These are phyloP conservation scores for Talaromyces verruculosus DNA, from an alignment of 2,329 filamentous ascomycete species.

Conservation along the genomic window DNA sequence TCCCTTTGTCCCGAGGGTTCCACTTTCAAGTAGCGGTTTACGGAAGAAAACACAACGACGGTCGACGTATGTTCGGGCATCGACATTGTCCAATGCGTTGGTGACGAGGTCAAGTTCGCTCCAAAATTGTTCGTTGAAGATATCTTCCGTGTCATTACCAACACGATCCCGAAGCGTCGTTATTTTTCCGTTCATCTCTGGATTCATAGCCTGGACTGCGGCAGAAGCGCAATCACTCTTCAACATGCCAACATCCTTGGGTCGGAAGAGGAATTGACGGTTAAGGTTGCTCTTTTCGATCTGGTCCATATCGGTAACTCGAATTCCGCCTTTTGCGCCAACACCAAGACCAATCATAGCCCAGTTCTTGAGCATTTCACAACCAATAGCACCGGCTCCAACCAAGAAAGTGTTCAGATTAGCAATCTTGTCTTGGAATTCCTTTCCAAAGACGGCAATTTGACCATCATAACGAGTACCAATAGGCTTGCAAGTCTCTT, in stretches of 20 bases:
- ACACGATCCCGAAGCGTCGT: slow-evolving; percentile 84
- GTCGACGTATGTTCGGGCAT: slow-evolving; percentile 94
- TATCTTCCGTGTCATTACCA: slow-evolving; percentile 83
- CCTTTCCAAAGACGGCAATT: slow-evolving; percentile 90
- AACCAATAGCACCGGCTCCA: slow-evolving; percentile 94
- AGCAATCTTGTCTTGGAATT: slow-evolving; percentile 90
- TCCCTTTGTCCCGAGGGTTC: slow-evolving; percentile 97
- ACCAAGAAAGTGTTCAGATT: slow-evolving; percentile 93
- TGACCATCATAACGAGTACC: slow-evolving; percentile 93
- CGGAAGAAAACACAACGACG: slow-evolving; percentile 96
- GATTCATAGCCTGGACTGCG: slow-evolving; percentile 94
- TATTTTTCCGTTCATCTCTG: slow-evolving; percentile 84
- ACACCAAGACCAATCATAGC: slow-evolving; percentile 95
- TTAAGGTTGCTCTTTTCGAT: slow-evolving; percentile 99
- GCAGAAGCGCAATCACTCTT: slow-evolving; percentile 93
- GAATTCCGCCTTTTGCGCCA: slow-evolving; percentile 84
- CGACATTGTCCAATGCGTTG: slow-evolving; percentile 95
- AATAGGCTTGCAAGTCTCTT: slow-evolving; percentile 82
- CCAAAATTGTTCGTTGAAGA: slow-evolving; percentile 97
- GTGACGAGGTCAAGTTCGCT: slow-evolving; percentile 82
- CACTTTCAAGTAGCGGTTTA: slow-evolving; percentile 93
- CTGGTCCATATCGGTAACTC: slow-evolving; percentile 94
- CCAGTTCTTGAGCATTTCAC: slow-evolving; percentile 99
- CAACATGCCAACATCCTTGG: slow-evolving; percentile 89
- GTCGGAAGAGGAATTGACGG: slow-evolving; percentile 91